Evolutionary conservation across 148 eudicot species (phyloP).

Genomic region (Arbutus unedo): DNA sequence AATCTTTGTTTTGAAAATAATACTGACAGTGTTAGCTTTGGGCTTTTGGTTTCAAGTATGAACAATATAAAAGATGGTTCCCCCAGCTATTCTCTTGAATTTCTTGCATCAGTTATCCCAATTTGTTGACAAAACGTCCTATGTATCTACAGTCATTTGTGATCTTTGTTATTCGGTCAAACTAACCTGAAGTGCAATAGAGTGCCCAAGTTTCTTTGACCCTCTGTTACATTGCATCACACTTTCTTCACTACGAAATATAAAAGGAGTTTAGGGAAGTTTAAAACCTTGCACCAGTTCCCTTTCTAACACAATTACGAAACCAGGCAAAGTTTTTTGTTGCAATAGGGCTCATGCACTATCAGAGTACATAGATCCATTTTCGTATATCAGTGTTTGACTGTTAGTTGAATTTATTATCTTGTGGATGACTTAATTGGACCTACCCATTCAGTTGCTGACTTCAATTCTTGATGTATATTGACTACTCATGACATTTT

Average conservation of each 20-base stretch:
- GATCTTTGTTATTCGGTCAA: background rate
- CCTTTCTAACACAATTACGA: background rate
- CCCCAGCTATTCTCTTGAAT: background rate
- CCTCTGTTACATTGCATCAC: background rate
- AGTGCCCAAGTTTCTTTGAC: background rate
- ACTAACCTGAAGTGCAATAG: background rate
- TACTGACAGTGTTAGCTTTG: background rate
- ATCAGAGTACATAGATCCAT: background rate
- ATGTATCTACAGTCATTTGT: background rate
- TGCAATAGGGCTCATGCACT: background rate
- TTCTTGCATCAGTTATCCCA: background rate
- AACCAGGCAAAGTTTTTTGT: background rate
- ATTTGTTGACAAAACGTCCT: background rate
- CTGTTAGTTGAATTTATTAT: background rate
- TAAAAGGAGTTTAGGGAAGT: background rate
- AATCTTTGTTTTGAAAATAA: constrained; percentile 4
- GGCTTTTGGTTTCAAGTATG: background rate
- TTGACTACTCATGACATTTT: constrained; percentile 29
- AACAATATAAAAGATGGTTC: background rate
- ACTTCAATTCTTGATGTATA: constrained; percentile 11
- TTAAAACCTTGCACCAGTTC: background rate
- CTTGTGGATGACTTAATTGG: background rate
- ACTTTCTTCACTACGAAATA: background rate
- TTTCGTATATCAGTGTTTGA: background rate
- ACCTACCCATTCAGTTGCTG: background rate